phyloP scores from a whole-genome alignment of 1,139 yeast genomes.

The Suhomyces guaymorum region DNA sequence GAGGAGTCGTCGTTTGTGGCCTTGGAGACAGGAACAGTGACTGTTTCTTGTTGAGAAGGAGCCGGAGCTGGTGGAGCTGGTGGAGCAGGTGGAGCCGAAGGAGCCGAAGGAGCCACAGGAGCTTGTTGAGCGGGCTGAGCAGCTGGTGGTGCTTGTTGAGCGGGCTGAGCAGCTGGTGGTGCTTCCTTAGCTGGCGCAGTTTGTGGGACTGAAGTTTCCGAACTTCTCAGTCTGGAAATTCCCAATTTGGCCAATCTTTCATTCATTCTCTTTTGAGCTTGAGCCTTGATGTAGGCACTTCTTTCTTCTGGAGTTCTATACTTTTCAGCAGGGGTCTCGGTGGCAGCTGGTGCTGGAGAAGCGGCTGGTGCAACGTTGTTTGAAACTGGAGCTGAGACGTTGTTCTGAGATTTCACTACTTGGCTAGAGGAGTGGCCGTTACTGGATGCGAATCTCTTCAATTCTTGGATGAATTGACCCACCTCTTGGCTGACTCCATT shows the following conservation, averaged over 20 bases:
- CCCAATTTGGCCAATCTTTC: constrained; percentile 89
- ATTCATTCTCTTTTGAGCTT: constrained; percentile 86
- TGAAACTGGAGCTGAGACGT: too few species aligned
- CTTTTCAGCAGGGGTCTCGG: constrained; percentile 11
- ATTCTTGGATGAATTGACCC: constrained; percentile 57
- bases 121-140: background rate
- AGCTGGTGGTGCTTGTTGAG: constrained; percentile 6
- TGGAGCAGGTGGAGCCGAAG: too few species aligned
- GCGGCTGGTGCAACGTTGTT: too few species aligned
- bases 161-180: constrained; percentile 15
- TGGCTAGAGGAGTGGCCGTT: too few species aligned
- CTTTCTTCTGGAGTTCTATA: constrained; percentile 61
- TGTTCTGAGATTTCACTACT: too few species aligned
- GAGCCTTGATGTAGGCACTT: constrained; percentile 82
- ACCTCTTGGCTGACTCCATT: constrained; percentile 70
- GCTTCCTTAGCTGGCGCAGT: background rate
- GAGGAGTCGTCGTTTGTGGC: constrained; percentile 20
- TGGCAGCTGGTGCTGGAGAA: constrained; percentile 2
- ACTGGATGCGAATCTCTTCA: constrained; percentile 31
- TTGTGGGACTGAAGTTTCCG: constrained; percentile 4
- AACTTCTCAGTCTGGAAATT: constrained; percentile 45
- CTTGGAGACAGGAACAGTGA: constrained; percentile 2
- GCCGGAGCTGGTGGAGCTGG: too few species aligned
- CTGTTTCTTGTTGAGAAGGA: constrained; percentile 1
- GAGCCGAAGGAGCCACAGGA: too few species aligned